These are phyloP conservation scores for Euptelea pleiosperma DNA, from an alignment of 164 flowering plant species.

Conservation along the genomic window DNA sequence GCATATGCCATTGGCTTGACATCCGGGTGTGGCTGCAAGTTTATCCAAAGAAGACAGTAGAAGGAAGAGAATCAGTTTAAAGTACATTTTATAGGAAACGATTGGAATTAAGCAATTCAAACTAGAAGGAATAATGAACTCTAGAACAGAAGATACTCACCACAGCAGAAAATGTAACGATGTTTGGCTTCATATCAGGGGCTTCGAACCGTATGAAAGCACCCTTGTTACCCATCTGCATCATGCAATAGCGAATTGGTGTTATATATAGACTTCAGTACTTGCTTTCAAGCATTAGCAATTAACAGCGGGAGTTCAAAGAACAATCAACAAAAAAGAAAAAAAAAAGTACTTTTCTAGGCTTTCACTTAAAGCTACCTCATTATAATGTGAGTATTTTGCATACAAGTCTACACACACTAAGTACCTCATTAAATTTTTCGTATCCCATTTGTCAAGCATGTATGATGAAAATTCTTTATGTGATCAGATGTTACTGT, in stretches of 20 bases:
- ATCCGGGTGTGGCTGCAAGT: conserved; percentile 85
- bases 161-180: conserved; percentile 88
- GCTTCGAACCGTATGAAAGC: conserved; percentile 88
- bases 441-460: too few species aligned
- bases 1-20: conserved; percentile 99
- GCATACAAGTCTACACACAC: too few species aligned
- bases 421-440: too few species aligned
- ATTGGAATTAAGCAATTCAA: neutral
- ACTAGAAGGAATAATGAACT: neutral
- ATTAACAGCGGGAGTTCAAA: too few species aligned
- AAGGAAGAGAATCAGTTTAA: neutral
- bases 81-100: neutral
- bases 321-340: too few species aligned
- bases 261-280: too few species aligned
- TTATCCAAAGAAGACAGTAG: conserved; percentile 1
- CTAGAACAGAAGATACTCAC: conserved; percentile 42
- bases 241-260: neutral
- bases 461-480: too few species aligned
- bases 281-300: too few species aligned
- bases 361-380: too few species aligned
- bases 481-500: too few species aligned
- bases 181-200: conserved; percentile 87
- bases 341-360: too few species aligned
- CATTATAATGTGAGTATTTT: too few species aligned
- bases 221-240: conserved; percentile 99